phyloP scores from a whole-genome alignment of 1,139 yeast genomes.

The Candida sanyaensis region DNA sequence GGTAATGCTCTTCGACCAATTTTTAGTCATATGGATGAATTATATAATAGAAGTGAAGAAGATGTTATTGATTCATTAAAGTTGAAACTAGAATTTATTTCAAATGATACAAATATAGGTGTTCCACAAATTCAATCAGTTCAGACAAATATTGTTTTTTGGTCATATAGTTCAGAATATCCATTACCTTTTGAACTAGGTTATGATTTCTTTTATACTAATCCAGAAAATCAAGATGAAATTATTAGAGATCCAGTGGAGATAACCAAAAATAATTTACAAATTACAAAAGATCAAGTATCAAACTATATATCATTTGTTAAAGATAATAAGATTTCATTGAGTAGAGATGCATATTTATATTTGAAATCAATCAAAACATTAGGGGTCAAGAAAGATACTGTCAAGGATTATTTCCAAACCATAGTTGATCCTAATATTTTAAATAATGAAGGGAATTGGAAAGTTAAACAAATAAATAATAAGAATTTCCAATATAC shows the following conservation, averaged over 20 bases:
- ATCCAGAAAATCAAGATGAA: constrained; percentile 14
- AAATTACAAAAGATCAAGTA: constrained; percentile 36
- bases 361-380: constrained; percentile 43
- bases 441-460: constrained; percentile 26
- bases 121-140: constrained; percentile 37
- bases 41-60: constrained; percentile 32
- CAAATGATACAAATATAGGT: constrained; percentile 13
- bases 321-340: constrained; percentile 31
- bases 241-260: constrained; percentile 27
- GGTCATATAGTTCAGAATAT: constrained; percentile 46
- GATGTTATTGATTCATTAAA: constrained; percentile 27
- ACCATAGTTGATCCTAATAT: constrained; percentile 23
- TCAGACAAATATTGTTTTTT: constrained; percentile 40
- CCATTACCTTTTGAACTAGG: constrained; percentile 44
- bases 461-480: constrained; percentile 28
- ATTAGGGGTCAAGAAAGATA: constrained; percentile 44
- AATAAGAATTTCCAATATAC: constrained; percentile 26
- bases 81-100: constrained; percentile 24
- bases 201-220: constrained; percentile 45
- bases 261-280: constrained; percentile 38
- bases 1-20: constrained; percentile 18
- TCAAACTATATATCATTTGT: constrained; percentile 35
- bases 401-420: constrained; percentile 39
- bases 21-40: constrained; percentile 25
- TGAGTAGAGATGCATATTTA: constrained; percentile 37